A percentile compares a stretch with the other conserved stretches of the same genome.
These are phyloP conservation scores for Globisporangium barbulae DNA, from an alignment of 352 stramenopile genomes.

Conservation along the genomic window DNA sequence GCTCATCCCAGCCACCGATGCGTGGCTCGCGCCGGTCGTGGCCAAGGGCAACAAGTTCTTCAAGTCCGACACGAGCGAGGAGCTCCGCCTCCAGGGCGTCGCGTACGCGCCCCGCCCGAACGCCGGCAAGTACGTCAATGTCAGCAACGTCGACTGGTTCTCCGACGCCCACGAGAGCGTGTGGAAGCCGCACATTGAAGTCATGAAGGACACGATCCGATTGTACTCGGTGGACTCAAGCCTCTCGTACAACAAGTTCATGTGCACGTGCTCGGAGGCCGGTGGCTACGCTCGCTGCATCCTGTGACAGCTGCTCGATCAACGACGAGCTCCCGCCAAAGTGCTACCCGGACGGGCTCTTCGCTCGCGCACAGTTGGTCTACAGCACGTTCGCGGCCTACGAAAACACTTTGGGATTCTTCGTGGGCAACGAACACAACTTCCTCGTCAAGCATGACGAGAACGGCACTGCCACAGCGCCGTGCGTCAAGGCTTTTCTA, in stretches of 20 bases:
- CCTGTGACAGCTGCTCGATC: constrained; percentile 38
- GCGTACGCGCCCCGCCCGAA: constrained; percentile 67
- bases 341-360: constrained; percentile 51
- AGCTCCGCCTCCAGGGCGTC: constrained; percentile 64
- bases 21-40: constrained; percentile 21
- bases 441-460: constrained; percentile 27
- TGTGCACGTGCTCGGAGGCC: constrained; percentile 59
- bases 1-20: not conserved
- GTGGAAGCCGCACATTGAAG: constrained; percentile 48
- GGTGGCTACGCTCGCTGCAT: constrained; percentile 64
- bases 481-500: constrained; percentile 70
- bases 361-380: constrained; percentile 55
- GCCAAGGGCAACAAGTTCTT: constrained; percentile 72
- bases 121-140: constrained; percentile 39
- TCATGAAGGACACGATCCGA: constrained; percentile 57
- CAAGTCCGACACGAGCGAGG: constrained; percentile 43
- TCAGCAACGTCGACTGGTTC: constrained; percentile 61
- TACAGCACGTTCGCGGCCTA: constrained; percentile 73
- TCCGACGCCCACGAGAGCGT: constrained; percentile 53
- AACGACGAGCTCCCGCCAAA: constrained; percentile 32
- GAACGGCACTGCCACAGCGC: constrained; percentile 37
- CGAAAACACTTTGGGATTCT: constrained; percentile 65
- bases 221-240: constrained; percentile 63
- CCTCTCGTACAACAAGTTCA: constrained; percentile 70
- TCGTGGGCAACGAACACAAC: constrained; percentile 68